A percentile compares a stretch with the other conserved stretches of the same genome.
Evolutionary conservation across 805 yeast genomes (phyloP).

Genomic region (Candida awuae): DNA sequence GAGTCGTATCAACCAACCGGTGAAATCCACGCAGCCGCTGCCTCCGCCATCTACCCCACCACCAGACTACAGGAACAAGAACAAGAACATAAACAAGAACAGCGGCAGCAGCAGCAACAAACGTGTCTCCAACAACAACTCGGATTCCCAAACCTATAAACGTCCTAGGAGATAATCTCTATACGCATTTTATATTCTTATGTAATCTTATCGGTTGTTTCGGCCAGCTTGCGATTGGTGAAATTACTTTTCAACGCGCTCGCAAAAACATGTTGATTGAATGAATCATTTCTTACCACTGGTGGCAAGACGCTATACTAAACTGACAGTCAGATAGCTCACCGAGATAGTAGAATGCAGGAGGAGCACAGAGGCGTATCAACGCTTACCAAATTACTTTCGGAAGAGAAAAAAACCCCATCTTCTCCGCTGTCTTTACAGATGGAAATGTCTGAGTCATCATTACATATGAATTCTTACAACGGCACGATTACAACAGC

Average conservation of each 20-base stretch:
- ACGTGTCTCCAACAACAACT: no score
- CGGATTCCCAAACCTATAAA: no score
- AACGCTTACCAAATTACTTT: constrained; percentile 29
- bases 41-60: background rate
- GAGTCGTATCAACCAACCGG: background rate
- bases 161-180: no score
- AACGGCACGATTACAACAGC: constrained; percentile 28
- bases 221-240: no score
- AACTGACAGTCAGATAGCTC: no score
- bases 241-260: no score
- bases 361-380: constrained; percentile 23
- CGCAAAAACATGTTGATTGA: no score
- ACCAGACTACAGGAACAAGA: background rate
- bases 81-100: background rate
- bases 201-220: no score
- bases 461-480: constrained; percentile 11
- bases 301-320: no score
- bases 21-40: background rate
- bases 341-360: no score
- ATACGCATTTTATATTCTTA: no score
- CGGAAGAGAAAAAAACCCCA: constrained; percentile 21
- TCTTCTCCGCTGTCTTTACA: constrained; percentile 14
- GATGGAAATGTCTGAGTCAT: background rate
- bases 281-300: no score
- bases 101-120: background rate